Evolutionary conservation across 805 yeast genomes (phyloP).

Genomic region (Metschnikowia vanudenii): DNA sequence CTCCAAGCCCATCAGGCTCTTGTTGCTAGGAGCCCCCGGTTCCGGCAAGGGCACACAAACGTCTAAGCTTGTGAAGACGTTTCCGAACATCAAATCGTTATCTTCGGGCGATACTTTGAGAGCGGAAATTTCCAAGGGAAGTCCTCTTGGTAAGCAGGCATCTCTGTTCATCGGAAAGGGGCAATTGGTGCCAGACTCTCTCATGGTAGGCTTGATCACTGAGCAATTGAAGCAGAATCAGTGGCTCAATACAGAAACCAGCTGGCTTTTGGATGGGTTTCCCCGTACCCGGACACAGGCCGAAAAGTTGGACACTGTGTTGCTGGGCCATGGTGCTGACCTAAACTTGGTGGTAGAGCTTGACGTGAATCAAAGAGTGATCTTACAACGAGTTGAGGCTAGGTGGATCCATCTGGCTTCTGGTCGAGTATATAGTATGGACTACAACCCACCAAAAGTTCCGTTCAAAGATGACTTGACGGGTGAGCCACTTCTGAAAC

Average conservation of each 20-base stretch:
- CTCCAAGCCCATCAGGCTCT: constrained; percentile 42
- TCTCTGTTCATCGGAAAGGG: constrained; percentile 59
- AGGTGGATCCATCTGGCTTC: constrained; percentile 83
- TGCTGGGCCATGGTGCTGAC: constrained; percentile 37
- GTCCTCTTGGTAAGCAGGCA: constrained; percentile 59
- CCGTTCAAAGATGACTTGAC: constrained; percentile 85
- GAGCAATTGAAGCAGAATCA: constrained; percentile 42
- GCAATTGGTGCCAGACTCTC: constrained; percentile 65
- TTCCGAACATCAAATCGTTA: constrained; percentile 55
- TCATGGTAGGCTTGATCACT: constrained; percentile 60
- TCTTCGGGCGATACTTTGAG: constrained; percentile 87
- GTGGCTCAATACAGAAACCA: constrained; percentile 44
- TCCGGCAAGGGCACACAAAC: constrained; percentile 94
- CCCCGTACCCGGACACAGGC: constrained; percentile 85
- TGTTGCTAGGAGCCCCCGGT: constrained; percentile 92
- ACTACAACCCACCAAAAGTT: constrained; percentile 85
- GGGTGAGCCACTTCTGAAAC: constrained; percentile 77
- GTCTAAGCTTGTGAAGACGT: constrained; percentile 52
- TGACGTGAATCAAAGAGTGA: constrained; percentile 82
- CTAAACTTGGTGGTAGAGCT: constrained; percentile 82
- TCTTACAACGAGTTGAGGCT: constrained; percentile 76
- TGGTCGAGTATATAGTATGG: constrained; percentile 82
- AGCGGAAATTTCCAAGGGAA: constrained; percentile 53
- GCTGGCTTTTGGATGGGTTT: constrained; percentile 89
- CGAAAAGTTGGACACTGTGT: constrained; percentile 45